These are phyloP conservation scores for Aspergillus novoparasiticus DNA, from an alignment of 2,329 filamentous ascomycete genomes.

Conservation along the genomic window DNA sequence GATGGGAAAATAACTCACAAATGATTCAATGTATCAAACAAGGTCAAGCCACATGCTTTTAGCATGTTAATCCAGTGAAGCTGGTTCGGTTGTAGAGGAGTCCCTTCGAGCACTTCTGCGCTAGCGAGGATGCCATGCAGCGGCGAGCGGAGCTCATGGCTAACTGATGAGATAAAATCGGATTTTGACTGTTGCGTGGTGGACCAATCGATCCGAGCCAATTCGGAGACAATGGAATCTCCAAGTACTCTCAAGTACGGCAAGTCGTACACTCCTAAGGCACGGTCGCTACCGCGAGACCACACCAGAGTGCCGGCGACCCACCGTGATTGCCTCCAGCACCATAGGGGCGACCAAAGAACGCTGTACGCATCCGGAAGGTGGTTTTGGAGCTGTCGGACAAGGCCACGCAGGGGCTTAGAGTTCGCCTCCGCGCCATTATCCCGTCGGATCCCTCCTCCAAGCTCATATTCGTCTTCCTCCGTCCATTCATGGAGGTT, in stretches of 20 bases:
- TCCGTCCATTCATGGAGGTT: slow-evolving; percentile 16
- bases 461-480: neutral
- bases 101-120: slow-evolving; percentile 53
- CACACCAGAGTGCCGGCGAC: slow-evolving; percentile 35
- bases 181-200: slow-evolving; percentile 51
- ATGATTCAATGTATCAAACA: slow-evolving; percentile 51
- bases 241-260: slow-evolving; percentile 39
- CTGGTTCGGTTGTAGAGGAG: slow-evolving; percentile 43
- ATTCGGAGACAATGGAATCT: slow-evolving; percentile 38
- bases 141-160: slow-evolving; percentile 54
- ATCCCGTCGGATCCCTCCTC: neutral
- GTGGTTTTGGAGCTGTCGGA: slow-evolving; percentile 16
- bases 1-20: slow-evolving; percentile 20
- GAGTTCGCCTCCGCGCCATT: neutral
- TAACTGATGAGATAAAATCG: slow-evolving; percentile 56
- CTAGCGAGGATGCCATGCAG: slow-evolving; percentile 53
- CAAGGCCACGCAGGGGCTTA: slow-evolving; percentile 13
- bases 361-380: slow-evolving; percentile 28
- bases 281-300: slow-evolving; percentile 25
- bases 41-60: slow-evolving; percentile 52
- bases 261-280: slow-evolving; percentile 30
- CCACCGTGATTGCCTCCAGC: slow-evolving; percentile 37
- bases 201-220: slow-evolving; percentile 35
- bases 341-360: slow-evolving; percentile 31
- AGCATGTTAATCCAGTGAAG: slow-evolving; percentile 50